Conservation (phyloP, 306 rosid species). For the Prunus armeniaca region DNA sequence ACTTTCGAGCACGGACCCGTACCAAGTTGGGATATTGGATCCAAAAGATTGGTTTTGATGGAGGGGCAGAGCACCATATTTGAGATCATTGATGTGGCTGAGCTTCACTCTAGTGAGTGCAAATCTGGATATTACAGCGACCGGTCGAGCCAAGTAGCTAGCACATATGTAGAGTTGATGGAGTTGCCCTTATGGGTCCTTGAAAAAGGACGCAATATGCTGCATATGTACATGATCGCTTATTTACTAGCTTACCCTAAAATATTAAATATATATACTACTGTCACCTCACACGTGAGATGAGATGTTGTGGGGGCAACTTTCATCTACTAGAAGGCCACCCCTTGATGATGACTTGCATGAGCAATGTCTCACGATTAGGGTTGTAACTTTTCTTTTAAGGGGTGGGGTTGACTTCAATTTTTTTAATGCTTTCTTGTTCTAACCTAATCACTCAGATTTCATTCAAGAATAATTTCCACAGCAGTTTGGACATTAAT, state of each 20-base stretch:
- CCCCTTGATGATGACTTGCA: constrained; percentile 12
- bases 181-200: constrained; percentile 3
- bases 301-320: constrained; percentile 10
- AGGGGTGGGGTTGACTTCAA: constrained; percentile 5
- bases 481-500: background rate
- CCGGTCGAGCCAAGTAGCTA: background rate
- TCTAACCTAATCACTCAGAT: background rate
- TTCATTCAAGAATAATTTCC: background rate
- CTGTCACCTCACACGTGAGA: constrained; percentile 17
- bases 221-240: background rate
- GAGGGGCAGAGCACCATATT: background rate
- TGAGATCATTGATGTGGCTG: constrained; percentile 22
- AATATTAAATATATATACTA: background rate
- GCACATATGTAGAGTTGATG: background rate
- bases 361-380: background rate
- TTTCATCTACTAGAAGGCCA: background rate
- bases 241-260: background rate
- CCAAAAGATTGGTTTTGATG: constrained; percentile 2
- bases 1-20: constrained; percentile 47
- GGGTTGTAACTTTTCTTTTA: background rate
- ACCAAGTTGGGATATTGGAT: constrained; percentile 32
- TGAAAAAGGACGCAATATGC: constrained; percentile 1
- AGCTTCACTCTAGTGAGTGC: background rate
- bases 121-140: constrained; percentile 2
- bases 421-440: background rate